These are phyloP conservation scores for Phytophthora ohioensis DNA, from an alignment of 352 stramenopile species.

Conservation along the genomic window DNA sequence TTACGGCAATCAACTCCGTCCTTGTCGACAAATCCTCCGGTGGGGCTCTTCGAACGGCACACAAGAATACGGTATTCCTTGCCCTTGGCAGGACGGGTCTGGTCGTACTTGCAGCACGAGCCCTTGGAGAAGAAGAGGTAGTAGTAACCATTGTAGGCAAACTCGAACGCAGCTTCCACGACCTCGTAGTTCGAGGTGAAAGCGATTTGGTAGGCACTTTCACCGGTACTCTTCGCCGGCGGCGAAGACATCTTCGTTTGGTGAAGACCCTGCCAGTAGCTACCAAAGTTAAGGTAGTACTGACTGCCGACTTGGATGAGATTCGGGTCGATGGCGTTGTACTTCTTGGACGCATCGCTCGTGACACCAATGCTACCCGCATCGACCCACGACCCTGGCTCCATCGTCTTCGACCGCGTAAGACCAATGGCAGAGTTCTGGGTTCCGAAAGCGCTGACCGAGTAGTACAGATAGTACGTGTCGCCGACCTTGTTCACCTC, in stretches of 20 bases:
- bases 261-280: conserved; percentile 52
- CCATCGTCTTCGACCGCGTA: conserved; percentile 55
- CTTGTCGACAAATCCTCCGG: conserved; percentile 49
- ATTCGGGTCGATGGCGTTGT: conserved; percentile 68
- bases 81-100: conserved; percentile 37
- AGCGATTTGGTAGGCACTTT: conserved; percentile 33
- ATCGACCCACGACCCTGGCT: conserved; percentile 50
- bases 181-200: conserved; percentile 48
- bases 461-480: conserved; percentile 69
- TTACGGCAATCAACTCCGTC: conserved; percentile 42
- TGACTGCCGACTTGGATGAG: conserved; percentile 44
- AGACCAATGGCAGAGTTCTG: conserved; percentile 60
- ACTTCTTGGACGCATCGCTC: conserved; percentile 46
- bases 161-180: conserved; percentile 50
- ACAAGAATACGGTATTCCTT: conserved; percentile 61
- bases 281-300: conserved; percentile 60
- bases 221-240: conserved; percentile 28
- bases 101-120: conserved; percentile 48
- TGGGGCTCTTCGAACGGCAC: conserved; percentile 48
- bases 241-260: conserved; percentile 39
- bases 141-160: conserved; percentile 49
- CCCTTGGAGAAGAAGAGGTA: conserved; percentile 60
- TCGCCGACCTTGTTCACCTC: conserved; percentile 58
- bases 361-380: conserved; percentile 41
- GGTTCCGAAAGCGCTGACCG: conserved; percentile 55